These are phyloP conservation scores for Cladosporium sphaerospermum DNA, from an alignment of 2,329 filamentous ascomycete species.

Conservation along the genomic window DNA sequence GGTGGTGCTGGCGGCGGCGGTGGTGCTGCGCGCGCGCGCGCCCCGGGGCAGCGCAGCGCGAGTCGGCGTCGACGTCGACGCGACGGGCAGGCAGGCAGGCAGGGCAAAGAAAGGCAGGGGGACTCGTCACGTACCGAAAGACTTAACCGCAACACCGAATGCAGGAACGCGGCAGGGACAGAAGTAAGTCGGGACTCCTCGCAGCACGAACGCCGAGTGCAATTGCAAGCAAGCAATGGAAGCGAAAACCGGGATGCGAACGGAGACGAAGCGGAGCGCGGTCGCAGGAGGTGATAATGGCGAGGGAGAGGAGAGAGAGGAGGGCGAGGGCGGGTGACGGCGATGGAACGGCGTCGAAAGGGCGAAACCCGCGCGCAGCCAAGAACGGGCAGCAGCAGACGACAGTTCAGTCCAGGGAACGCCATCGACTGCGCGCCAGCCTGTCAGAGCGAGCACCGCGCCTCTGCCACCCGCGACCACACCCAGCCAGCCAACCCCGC, in stretches of 20 bases:
- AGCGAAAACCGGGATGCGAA: slow-evolving; percentile 11
- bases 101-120: background rate
- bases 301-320: background rate
- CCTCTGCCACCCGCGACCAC: background rate
- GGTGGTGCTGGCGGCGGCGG: too few species aligned
- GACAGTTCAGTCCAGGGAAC: background rate
- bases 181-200: background rate
- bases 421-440: background rate
- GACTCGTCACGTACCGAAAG: background rate
- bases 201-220: slow-evolving; percentile 2
- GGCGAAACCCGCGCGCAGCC: background rate
- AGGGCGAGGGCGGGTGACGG: background rate
- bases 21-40: too few species aligned
- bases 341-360: background rate
- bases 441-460: background rate
- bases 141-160: slow-evolving; percentile 7
- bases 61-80: too few species aligned
- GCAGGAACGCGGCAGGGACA: slow-evolving; percentile 11
- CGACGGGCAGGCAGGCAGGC: background rate
- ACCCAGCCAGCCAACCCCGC: slow-evolving; percentile 4
- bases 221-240: slow-evolving; percentile 10
- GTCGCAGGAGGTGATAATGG: background rate
- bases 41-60: background rate
- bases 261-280: background rate
- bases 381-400: slow-evolving; percentile 1